Evolutionary conservation across 495 filamentous ascomycete genomes (phyloP).

Genomic region (Hapsidospora chrysogenum): DNA sequence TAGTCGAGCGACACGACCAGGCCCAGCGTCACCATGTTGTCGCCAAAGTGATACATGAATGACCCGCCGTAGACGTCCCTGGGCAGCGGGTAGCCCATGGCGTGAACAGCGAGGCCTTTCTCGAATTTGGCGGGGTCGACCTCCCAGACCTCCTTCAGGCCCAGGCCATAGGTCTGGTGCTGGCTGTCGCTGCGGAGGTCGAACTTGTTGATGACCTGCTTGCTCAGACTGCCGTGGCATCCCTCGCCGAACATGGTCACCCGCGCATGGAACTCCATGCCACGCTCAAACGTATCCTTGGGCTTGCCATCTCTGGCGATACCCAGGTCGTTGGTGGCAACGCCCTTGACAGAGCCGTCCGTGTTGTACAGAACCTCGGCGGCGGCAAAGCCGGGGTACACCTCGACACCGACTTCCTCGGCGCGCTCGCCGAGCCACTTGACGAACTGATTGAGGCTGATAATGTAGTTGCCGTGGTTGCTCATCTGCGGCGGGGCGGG

Average conservation of each 20-base stretch:
- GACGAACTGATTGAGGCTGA: conserved; percentile 82
- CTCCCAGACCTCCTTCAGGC: conserved; percentile 96
- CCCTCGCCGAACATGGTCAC: conserved; percentile 91
- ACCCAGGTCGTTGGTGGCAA: conserved; percentile 91
- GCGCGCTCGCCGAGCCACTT: conserved; percentile 93
- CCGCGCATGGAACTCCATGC: conserved; percentile 96
- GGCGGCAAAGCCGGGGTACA: conserved; percentile 92
- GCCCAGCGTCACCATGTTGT: conserved; percentile 89
- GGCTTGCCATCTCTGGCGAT: conserved; percentile 65
- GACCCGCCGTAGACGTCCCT: conserved; percentile 86
- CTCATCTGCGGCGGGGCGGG: conserved; percentile 94
- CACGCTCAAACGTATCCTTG: conserved; percentile 83
- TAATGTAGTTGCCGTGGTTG: conserved; percentile 94
- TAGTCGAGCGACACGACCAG: conserved; percentile 93
- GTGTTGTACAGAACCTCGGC: conserved; percentile 76
- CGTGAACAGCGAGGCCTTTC: conserved; percentile 72
- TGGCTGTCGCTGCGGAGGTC: conserved; percentile 80
- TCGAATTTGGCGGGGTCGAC: conserved; percentile 83
- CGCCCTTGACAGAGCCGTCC: conserved; percentile 82
- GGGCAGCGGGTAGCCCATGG: conserved; percentile 85
- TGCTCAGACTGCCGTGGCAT: conserved; percentile 89
- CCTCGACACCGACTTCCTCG: conserved; percentile 94
- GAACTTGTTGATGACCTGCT: conserved; percentile 90
- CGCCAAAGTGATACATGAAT: conserved; percentile 98
- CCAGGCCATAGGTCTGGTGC: conserved; percentile 87